phyloP scores from a whole-genome alignment of 306 rosid genomes.

The Mimosa bimucronata region DNA sequence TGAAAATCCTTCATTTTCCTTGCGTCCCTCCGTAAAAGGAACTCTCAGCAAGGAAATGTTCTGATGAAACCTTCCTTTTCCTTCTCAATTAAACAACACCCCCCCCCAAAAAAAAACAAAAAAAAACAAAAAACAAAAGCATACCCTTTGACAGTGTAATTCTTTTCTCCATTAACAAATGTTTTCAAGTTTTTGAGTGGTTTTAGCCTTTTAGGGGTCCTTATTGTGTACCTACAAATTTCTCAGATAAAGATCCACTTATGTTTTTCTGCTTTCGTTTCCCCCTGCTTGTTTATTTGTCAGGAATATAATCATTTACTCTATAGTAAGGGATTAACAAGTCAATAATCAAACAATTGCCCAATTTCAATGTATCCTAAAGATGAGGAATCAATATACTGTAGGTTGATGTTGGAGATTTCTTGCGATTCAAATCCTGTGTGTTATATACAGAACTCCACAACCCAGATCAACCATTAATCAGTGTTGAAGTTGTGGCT shows the following conservation, averaged over 20 bases:
- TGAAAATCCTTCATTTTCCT: neutral
- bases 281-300: neutral
- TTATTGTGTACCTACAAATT: neutral
- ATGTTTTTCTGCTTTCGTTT: conserved; percentile 18
- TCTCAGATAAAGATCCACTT: neutral
- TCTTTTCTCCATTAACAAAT: neutral
- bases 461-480: conserved; percentile 82
- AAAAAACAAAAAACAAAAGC: too few relatives aligned
- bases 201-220: conserved; percentile 1
- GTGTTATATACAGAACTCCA: conserved; percentile 77
- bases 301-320: neutral
- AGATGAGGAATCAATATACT: conserved; percentile 9
- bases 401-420: conserved; percentile 98
- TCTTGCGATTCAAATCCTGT: conserved; percentile 86
- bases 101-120: too few relatives aligned
- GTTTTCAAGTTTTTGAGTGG: neutral
- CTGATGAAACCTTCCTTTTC: neutral
- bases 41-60: neutral
- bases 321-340: neutral
- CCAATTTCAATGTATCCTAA: neutral
- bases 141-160: neutral
- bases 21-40: neutral
- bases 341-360: conserved; percentile 1
- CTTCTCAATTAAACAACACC: neutral
- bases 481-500: conserved; percentile 93